Evolutionary conservation across 83 land plant species (phyloP), one percentile per base, ranked within the genome.

Genomic region (Diphasiastrum complanatum): DNA sequence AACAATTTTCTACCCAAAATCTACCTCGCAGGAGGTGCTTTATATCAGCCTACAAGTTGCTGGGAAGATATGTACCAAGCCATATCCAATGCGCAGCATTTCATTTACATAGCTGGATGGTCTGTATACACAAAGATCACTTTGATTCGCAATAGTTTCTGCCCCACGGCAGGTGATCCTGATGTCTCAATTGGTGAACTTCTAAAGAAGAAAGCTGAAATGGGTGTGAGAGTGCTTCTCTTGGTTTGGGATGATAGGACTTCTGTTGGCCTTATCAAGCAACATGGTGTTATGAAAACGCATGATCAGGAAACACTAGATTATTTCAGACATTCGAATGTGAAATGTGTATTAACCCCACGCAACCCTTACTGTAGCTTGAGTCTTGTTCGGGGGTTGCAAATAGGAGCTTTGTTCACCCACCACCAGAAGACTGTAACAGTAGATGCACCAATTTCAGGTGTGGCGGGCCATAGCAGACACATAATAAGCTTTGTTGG

Each of bases 371-470:
- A 47, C 22, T 73, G 64, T 50, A 79, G 78, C 38, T 65, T 76
- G 52, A 84, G 69, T 38, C 75, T 77, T 33, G 79, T 55, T 81
- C 88, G 85, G 12, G 78, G 65, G 16, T 47, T 45, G 26, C 79
- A 77, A 43, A 84, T 87, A 8, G 79, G 49, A 22, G 71, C 55
- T 36, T 79, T 76, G 62, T 76, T 79, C 45, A 81, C 54, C 32
- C 58, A 54, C n/a, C 74, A 30, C 47, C 51, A 81, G 80, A 82
- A 83, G 58, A 32, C 66, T 23, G 74, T 71, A 47, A 79, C 18
- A 41, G 66, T 59, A 11, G 82, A 75, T 35, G 77, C 71, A 1
- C 83, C 65, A 26, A 74, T 28, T 29, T 79, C 60, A 51, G 80
- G 75, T 20, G 8, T 10, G 20, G 52, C 10, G 16, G 16, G 12